Evolutionary conservation across 495 filamentous ascomycete genomes (phyloP).

Genomic region (Penicillium lagena): DNA sequence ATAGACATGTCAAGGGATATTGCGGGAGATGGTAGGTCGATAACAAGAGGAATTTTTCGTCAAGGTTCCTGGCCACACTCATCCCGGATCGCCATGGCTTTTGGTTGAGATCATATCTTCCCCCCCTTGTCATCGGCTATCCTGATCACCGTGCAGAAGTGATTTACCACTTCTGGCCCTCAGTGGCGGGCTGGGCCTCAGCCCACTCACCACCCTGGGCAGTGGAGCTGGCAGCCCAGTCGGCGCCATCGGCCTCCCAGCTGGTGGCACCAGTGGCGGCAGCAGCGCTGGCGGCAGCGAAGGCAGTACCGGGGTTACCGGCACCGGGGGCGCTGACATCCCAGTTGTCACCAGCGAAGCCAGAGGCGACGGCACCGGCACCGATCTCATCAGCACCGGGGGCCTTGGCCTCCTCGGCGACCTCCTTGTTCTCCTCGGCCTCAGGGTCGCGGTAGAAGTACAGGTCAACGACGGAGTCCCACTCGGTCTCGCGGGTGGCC

Average conservation of each 20-base stretch:
- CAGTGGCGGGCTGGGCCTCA: conserved; percentile 43
- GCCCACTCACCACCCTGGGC: conserved; percentile 63
- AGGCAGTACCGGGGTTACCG: conserved; percentile 53
- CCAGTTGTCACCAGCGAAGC: conserved; percentile 62
- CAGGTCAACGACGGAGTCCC: conserved; percentile 98
- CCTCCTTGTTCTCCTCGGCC: conserved; percentile 95
- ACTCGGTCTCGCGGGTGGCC: conserved; percentile 86
- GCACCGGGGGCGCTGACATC: conserved; percentile 52
- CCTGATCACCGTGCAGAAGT: conserved; percentile 16
- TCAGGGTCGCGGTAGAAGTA: conserved; percentile 99
- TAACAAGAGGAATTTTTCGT: conserved; percentile 20
- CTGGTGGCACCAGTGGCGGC: conserved; percentile 52
- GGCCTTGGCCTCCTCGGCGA: conserved; percentile 57
- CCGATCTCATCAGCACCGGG: conserved; percentile 81
- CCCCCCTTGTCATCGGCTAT: conserved; percentile 29
- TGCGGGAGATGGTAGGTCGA: conserved; percentile 20
- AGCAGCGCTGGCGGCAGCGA: conserved; percentile 50
- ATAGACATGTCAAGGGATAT: conserved; percentile 42
- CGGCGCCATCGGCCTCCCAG: conserved; percentile 77
- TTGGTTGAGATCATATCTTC: conserved; percentile 18
- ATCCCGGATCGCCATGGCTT: conserved; percentile 22
- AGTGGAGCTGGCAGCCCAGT: conserved; percentile 62
- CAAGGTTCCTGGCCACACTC: conserved; percentile 10
- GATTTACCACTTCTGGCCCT: conserved; percentile 59
- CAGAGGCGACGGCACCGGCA: conserved; percentile 67